Conservation (phyloP, 2,329 filamentous ascomycete genomes). For the Penicillium sp. region DNA sequence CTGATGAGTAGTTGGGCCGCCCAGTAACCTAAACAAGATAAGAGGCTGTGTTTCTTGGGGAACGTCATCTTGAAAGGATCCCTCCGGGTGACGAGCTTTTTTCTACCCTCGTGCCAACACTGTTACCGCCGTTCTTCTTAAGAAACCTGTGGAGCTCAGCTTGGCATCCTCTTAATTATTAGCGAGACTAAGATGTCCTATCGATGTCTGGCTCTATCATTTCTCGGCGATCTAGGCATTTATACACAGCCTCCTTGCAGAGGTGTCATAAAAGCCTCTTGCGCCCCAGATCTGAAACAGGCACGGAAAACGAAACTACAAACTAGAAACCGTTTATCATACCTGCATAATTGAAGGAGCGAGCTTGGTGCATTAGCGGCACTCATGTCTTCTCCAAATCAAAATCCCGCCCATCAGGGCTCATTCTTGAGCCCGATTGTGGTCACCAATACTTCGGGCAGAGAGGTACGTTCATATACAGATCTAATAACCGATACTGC, state of each 20-base stretch:
- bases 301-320: not conserved
- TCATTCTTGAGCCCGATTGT: constrained; percentile 17
- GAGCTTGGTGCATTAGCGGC: constrained; percentile 2
- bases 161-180: not conserved
- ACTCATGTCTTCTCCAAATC: constrained; percentile 14
- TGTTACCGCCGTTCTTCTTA: not conserved
- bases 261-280: not conserved
- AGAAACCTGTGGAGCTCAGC: not conserved
- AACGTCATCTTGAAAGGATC: not conserved
- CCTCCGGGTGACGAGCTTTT: not conserved
- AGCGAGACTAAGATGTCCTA: not conserved
- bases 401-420: constrained; percentile 9
- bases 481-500: not conserved
- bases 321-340: not conserved
- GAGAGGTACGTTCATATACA: constrained; percentile 16
- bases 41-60: not conserved
- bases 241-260: not conserved
- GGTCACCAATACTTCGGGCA: constrained; percentile 14
- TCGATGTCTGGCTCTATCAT: not conserved
- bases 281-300: not conserved
- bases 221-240: not conserved
- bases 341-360: constrained; percentile 2
- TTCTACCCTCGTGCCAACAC: not conserved
- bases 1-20: not conserved
- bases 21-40: not conserved